Percentiles rank a stretch among this genome's conserved stretches.
Conservation (phyloP, 176 grass and related monocot species). For the Tillandsia fasciculata region DNA sequence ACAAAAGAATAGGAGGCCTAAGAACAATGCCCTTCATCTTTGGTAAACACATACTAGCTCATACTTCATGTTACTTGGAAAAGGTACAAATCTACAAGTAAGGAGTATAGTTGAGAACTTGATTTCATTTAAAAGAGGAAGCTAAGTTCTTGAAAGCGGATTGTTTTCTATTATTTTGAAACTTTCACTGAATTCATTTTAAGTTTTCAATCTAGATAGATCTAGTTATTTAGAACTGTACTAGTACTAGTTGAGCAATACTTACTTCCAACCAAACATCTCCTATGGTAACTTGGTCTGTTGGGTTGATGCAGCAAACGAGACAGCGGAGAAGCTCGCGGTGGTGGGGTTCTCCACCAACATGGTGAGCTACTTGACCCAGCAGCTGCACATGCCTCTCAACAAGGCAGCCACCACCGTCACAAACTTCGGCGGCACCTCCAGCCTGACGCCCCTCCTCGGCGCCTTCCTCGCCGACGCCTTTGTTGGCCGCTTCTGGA, state of each 20-base stretch:
- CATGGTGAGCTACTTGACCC: constrained; percentile 78
- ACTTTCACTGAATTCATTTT: too few relatives aligned
- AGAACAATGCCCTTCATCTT: constrained; percentile 90
- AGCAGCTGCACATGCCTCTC: constrained; percentile 70
- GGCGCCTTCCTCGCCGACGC: constrained; percentile 80
- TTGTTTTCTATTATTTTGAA: too few relatives aligned
- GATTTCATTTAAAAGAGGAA: too few relatives aligned
- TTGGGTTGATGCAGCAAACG: constrained; percentile 38
- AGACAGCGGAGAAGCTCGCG: constrained; percentile 77
- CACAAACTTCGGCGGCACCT: constrained; percentile 65
- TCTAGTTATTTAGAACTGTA: too few relatives aligned
- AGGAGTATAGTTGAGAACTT: too few relatives aligned
- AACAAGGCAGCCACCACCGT: constrained; percentile 75
- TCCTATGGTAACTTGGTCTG: not conserved
- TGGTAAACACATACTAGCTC: constrained; percentile 25
- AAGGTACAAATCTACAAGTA: too few relatives aligned
- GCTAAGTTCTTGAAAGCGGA: too few relatives aligned
- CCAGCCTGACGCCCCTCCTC: constrained; percentile 56
- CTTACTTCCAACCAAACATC: not conserved
- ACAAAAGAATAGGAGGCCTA: constrained; percentile 46
- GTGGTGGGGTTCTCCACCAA: constrained; percentile 72
- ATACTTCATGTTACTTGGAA: not conserved
- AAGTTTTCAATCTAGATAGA: too few relatives aligned
- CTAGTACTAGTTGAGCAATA: not conserved
- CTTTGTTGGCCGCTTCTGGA: constrained; percentile 69